Evolutionary conservation across 495 filamentous ascomycete genomes (phyloP).

Genomic region (Sordaria brevicollis): DNA sequence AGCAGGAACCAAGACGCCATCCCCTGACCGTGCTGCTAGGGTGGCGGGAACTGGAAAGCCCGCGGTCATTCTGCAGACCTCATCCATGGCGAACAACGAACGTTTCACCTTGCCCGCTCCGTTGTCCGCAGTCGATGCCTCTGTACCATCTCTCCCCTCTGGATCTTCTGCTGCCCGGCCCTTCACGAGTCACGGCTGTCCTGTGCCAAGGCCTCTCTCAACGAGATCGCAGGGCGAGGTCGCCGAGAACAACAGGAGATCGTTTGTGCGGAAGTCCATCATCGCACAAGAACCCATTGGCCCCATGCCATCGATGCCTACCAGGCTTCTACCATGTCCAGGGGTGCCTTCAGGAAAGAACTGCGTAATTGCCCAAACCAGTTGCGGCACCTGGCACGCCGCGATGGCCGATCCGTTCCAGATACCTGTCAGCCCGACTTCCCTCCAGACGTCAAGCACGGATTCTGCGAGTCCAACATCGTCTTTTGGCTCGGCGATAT

Average conservation of each 20-base stretch:
- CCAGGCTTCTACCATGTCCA: slow-evolving; percentile 6
- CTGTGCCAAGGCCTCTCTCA: not conserved
- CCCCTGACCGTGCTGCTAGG: not conserved
- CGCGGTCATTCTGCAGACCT: not conserved
- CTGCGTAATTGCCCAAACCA: not conserved
- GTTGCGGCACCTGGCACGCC: not conserved
- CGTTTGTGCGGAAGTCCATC: not conserved
- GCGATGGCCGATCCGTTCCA: not conserved
- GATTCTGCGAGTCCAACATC: not conserved
- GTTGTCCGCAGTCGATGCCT: not conserved
- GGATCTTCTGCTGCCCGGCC: not conserved
- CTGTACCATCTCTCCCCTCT: not conserved
- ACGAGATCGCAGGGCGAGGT: not conserved
- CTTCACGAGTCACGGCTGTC: not conserved
- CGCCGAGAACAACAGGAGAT: not conserved
- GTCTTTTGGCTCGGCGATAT: not conserved
- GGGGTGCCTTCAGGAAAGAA: not conserved
- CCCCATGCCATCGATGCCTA: not conserved
- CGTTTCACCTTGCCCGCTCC: not conserved
- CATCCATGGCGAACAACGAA: not conserved
- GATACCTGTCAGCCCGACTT: slow-evolving; percentile 1
- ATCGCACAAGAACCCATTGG: not conserved
- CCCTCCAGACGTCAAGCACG: not conserved
- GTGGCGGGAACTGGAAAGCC: not conserved
- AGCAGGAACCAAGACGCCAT: not conserved